A percentile compares a stretch with the other conserved stretches of the same genome.
phyloP scores from a whole-genome alignment of 2,329 filamentous ascomycete genomes.

The Colletotrichum somersetense region DNA sequence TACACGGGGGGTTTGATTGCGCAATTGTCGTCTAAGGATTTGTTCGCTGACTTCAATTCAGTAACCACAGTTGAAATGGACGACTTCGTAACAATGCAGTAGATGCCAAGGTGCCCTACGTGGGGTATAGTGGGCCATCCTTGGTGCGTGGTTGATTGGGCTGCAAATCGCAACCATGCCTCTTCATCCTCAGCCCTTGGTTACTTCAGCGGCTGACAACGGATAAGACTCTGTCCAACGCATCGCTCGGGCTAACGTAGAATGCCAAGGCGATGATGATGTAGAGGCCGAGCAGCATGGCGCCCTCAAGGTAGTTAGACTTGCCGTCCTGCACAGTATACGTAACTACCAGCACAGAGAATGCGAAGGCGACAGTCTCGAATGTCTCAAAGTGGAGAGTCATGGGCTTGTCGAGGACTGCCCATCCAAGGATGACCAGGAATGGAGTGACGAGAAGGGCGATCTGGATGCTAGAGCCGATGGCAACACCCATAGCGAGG shows the following conservation, averaged over 20 bases:
- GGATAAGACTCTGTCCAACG: constrained; percentile 55
- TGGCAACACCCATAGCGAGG: constrained; percentile 81
- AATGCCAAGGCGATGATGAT: constrained; percentile 72
- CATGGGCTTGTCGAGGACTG: constrained; percentile 78
- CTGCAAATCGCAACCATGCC: neutral
- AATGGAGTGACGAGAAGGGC: constrained; percentile 85
- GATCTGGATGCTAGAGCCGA: constrained; percentile 86
- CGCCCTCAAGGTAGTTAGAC: constrained; percentile 86
- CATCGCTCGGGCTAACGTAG: constrained; percentile 66
- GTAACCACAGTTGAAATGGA: neutral
- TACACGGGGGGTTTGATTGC: constrained; percentile 3
- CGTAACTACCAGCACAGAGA: constrained; percentile 80
- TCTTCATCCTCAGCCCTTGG: neutral
- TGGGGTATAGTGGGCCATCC: neutral
- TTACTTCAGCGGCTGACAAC: constrained; percentile 26
- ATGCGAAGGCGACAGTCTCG: constrained; percentile 82
- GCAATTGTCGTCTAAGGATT: neutral
- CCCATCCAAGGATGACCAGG: constrained; percentile 84
- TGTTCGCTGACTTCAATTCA: neutral
- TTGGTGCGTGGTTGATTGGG: neutral
- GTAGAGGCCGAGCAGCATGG: constrained; percentile 72
- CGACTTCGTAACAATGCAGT: neutral
- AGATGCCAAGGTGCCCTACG: neutral
- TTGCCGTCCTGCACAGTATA: constrained; percentile 85
- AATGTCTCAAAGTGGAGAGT: constrained; percentile 85